These are phyloP conservation scores for Blastobotrys malaysiensis DNA, from an alignment of 1,139 yeast genomes.

Conservation along the genomic window DNA sequence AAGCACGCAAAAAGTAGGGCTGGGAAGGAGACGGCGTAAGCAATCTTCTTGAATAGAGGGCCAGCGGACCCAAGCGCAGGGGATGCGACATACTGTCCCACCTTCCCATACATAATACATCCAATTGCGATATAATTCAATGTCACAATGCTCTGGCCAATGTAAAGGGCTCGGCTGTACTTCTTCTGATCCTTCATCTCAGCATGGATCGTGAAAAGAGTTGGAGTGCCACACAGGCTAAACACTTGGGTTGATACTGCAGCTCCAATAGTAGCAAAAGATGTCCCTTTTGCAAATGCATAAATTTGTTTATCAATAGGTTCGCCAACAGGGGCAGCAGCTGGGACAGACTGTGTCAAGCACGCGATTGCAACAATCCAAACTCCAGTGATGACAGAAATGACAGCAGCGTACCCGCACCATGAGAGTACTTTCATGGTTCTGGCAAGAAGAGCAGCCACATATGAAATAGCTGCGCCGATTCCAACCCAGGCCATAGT, in stretches of 20 bases:
- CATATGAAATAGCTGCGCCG: conserved; percentile 3
- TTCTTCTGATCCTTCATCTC: conserved; percentile 10
- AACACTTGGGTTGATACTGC: conserved; percentile 11
- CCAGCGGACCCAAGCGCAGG: conserved; percentile 14
- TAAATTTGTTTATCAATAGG: conserved; percentile 2
- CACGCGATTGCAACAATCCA: conserved; percentile 13
- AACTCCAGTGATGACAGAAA: conserved; percentile 6
- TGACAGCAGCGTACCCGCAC: conserved; percentile 10
- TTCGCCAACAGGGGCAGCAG: conserved; percentile 7
- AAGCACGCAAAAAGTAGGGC: conserved; percentile 9
- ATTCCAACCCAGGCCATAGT: conserved; percentile 10
- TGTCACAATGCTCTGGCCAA: conserved; percentile 9
- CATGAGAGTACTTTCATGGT: conserved; percentile 11
- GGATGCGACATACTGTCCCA: conserved; percentile 11
- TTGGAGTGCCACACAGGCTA: conserved; percentile 10
- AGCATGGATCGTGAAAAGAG: conserved; percentile 12
- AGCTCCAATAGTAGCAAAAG: conserved; percentile 8
- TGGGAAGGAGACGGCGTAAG: conserved; percentile 11
- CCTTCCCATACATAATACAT: conserved; percentile 10
- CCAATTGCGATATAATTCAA: conserved; percentile 10
- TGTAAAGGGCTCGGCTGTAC: conserved; percentile 4
- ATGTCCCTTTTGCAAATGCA: conserved; percentile 4
- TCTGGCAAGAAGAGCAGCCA: conserved; percentile 3
- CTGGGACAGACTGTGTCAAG: conserved; percentile 9
- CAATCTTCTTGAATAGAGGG: conserved; percentile 12